Evolutionary conservation across 805 yeast species (phyloP), one percentile per base, ranked within the genome.

Genomic region (Cephaloascus albidus): DNA sequence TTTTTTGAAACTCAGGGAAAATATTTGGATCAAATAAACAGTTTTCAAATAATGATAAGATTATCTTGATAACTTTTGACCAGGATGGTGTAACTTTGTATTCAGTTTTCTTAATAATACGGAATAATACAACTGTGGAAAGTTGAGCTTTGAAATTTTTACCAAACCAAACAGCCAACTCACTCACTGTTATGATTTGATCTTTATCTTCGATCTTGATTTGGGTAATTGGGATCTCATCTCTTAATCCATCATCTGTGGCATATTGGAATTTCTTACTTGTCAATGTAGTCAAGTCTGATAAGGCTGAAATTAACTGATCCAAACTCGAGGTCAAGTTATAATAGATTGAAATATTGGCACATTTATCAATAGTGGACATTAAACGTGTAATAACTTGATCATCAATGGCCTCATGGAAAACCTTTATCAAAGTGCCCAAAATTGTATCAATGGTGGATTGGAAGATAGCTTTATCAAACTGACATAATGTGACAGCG

Each of bases 91-190:
- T 58, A 4, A 78, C 70, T 31, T 60, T 57, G 38, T 73, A 67
- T 18, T 68, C 67, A 23, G 77, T 78, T 46, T 77, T 74, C 45
- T 77, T 76, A 23, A 85, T 60, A 26, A 90, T 74, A 45, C 95
- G 70, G 65, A 90, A 88, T 37, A 90, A 65, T 1, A 90, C 90
- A 38, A 89, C 88, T 2, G 88, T 72, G 10, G 96, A 82, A 44
- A 90, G 63, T 54, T 94, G 98, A 0, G 95, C 95, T 52, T 89
- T 87, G 62, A 86, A 85, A 52, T 88, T 93, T 36, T 82, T 71
- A 4, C 98, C 99, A 54, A 93, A 81, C 55, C 81, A 72, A 14
- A 88, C 86, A 0, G 96, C 76, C 39, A 78, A 62, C 41, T 86
- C 88, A 52, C 94, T 81, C 3, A 93, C 93, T 3, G 84, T 81